Base-by-base conservation (phyloP, 192 early-diverging fungal species). In the Lobosporangium transversale region DNA sequence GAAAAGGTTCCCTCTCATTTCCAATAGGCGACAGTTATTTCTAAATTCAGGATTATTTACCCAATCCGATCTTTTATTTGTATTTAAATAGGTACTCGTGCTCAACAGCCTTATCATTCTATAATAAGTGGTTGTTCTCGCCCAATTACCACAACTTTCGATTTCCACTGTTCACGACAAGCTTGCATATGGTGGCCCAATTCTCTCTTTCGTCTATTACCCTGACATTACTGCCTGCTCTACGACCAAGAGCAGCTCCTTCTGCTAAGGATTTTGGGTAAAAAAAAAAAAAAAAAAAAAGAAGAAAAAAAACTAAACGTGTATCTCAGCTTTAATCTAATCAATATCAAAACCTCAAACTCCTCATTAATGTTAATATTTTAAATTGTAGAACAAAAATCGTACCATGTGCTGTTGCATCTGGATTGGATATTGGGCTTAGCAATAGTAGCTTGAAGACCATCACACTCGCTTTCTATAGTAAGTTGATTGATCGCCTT, bases 121-220 rank as follows among this genome's bases (percentile, higher is more conserved):
- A 95, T 81, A 98, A 98, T 88, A 95, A 93, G 58, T 98, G 94
- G 94, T 84, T 98, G 60, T 96, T 98, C 83, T 91, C 93, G 29
- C 70, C 84, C 30, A 83, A 87, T 0, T 87, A 94, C 66, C 86
- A 93, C 60, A 87, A 94, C 81, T 97, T 96, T 79, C 83, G 79
- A 29, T 97, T 89, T 61, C 96, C 96, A 31, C 83, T 98, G 6
- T 93, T 98, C 80, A 92, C 92, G 32, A 92, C 93, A 40, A 86
- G 85, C 50, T 66, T 92, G 12, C 96, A 98, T 60, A 95, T 93
- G 91, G 66, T 93, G 14, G 89, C 94, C 11, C 96, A 98, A 68
- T 94, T 92, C 59, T 35, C 74, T 49, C 78, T 92, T 74, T 79
- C 89, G 3, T 70, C 64, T 31, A n/a, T 81, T 21, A 86, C 84